Evolutionary conservation across 2,329 filamentous ascomycete species (phyloP).

Genomic region (Fusarium sp.): DNA sequence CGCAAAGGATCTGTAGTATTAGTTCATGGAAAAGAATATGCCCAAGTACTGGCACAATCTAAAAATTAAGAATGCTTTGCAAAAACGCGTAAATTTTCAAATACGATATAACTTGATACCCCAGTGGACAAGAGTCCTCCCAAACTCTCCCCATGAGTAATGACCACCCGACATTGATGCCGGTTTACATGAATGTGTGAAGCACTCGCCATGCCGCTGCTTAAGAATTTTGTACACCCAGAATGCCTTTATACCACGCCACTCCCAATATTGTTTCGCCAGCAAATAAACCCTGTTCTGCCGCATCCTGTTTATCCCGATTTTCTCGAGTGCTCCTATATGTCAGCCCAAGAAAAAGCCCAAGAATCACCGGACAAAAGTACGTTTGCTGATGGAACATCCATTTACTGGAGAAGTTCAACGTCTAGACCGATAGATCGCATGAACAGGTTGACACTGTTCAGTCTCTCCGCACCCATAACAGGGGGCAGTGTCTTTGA

Average conservation of each 20-base stretch:
- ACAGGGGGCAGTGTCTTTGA: constrained; percentile 90
- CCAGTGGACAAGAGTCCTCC: constrained; percentile 34
- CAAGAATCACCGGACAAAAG: constrained; percentile 47
- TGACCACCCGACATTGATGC: constrained; percentile 36
- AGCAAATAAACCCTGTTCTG: constrained; percentile 34
- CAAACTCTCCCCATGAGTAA: constrained; percentile 31
- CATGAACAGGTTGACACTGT: constrained; percentile 98
- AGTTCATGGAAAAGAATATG: constrained; percentile 4
- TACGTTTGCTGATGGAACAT: constrained; percentile 30
- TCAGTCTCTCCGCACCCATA: constrained; percentile 84
- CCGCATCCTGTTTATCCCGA: constrained; percentile 39
- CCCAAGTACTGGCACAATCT: constrained; percentile 4
- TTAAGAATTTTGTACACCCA: constrained; percentile 44
- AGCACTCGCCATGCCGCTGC: constrained; percentile 37
- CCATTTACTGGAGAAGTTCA: constrained; percentile 69
- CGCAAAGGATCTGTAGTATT: constrained; percentile 34
- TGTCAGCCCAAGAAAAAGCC: constrained; percentile 46
- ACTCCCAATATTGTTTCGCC: constrained; percentile 43
- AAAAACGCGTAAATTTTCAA: constrained; percentile 43
- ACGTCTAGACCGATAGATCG: constrained; percentile 98
- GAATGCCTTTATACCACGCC: constrained; percentile 26
- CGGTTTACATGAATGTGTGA: constrained; percentile 34
- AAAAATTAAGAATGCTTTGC: constrained; percentile 5
- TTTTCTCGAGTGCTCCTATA: constrained; percentile 43
- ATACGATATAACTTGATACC: constrained; percentile 38